Percentiles rank a stretch among this genome's conserved stretches.
Evolutionary conservation across 257 asterid genomes (phyloP).

Genomic region (Euphrasia confusa): DNA sequence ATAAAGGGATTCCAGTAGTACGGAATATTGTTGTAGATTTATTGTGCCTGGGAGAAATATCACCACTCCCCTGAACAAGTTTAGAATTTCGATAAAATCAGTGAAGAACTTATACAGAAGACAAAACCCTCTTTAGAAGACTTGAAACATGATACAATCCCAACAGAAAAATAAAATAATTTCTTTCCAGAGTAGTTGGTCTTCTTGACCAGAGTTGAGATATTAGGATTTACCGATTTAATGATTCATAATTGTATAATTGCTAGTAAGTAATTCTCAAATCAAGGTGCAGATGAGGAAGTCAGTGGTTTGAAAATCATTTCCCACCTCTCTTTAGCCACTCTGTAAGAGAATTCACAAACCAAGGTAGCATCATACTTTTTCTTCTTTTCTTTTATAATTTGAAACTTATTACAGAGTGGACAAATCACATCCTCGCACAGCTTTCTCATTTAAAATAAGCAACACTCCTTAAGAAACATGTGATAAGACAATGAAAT

Average conservation of each 20-base stretch:
- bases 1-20: slow-evolving; percentile 50
- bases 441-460: neutral
- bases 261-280: slow-evolving; percentile 1
- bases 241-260: slow-evolving; percentile 7
- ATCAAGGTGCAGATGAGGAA: too few relatives aligned
- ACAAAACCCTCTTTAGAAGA: slow-evolving; percentile 13
- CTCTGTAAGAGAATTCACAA: neutral
- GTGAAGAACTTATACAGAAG: slow-evolving; percentile 13
- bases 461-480: slow-evolving; percentile 11
- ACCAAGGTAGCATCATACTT: slow-evolving; percentile 1
- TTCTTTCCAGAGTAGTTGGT: neutral
- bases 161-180: slow-evolving; percentile 11
- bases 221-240: slow-evolving; percentile 13
- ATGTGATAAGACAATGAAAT: slow-evolving; percentile 16
- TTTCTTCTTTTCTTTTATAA: too few relatives aligned
- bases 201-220: neutral
- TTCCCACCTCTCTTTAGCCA: neutral
- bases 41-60: slow-evolving; percentile 62
- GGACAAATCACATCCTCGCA: neutral
- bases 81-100: slow-evolving; percentile 26
- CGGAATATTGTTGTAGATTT: slow-evolving; percentile 46
- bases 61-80: slow-evolving; percentile 62
- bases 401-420: too few relatives aligned
- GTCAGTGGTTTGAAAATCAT: too few relatives aligned
- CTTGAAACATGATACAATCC: slow-evolving; percentile 5